Conservation (phyloP, 176 grass and related monocot genomes). For the Typha latifolia region DNA sequence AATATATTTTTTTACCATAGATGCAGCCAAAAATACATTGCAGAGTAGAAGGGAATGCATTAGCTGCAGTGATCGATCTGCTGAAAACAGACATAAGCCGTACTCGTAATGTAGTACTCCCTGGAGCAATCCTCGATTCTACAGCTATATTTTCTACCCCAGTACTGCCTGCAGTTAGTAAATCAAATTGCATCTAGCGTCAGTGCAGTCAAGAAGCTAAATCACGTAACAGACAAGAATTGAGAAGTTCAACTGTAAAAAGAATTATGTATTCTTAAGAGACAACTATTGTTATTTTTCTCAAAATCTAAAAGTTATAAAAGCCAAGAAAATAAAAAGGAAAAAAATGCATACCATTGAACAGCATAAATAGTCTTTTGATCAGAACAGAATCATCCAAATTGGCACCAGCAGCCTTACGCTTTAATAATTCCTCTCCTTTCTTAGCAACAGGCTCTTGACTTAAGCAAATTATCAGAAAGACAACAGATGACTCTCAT, state of each 20-base stretch:
- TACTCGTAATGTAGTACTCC: slow-evolving; percentile 51
- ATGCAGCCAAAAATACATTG: slow-evolving; percentile 91
- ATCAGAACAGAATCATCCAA: slow-evolving; percentile 71
- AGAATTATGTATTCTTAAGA: neutral
- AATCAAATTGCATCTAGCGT: neutral
- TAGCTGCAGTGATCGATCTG: slow-evolving; percentile 80
- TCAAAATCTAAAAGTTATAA: neutral
- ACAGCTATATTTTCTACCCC: slow-evolving; percentile 69
- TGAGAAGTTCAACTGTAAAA: neutral
- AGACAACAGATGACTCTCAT: slow-evolving; percentile 15
- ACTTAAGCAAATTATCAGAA: slow-evolving; percentile 42
- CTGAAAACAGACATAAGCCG: slow-evolving; percentile 83
- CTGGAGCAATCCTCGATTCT: slow-evolving; percentile 67
- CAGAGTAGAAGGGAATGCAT: slow-evolving; percentile 78
- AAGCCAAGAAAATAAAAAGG: neutral
- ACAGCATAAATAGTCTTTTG: slow-evolving; percentile 62
- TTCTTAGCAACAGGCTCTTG: slow-evolving; percentile 84
- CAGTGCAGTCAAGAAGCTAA: neutral
- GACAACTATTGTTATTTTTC: neutral
- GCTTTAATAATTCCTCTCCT: slow-evolving; percentile 77
- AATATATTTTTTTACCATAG: slow-evolving; percentile 41
- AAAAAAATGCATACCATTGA: slow-evolving; percentile 50
- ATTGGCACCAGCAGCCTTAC: slow-evolving; percentile 57
- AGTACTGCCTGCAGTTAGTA: slow-evolving; percentile 39
- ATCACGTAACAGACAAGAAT: neutral